A percentile compares a stretch with the other conserved stretches of the same genome.
These are phyloP conservation scores for Komagataella pseudopastoris DNA, from an alignment of 805 yeast species.

Conservation along the genomic window DNA sequence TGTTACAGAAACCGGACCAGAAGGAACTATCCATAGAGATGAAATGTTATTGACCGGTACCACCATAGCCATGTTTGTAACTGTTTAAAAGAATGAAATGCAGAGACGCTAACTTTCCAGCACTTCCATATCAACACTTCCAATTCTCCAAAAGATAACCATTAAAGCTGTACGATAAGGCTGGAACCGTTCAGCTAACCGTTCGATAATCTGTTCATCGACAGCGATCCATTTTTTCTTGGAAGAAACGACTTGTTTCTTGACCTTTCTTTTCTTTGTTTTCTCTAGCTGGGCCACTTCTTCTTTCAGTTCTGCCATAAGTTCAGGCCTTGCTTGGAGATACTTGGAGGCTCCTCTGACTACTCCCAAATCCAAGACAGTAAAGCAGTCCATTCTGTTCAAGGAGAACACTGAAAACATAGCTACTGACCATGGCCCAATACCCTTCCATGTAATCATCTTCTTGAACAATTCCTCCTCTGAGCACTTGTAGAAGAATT, in stretches of 20 bases:
- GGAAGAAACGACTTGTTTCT: constrained; percentile 17
- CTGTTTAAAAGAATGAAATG: constrained; percentile 13
- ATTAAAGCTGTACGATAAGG: constrained; percentile 62
- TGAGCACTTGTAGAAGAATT: constrained; percentile 21
- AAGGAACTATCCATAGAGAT: constrained; percentile 32
- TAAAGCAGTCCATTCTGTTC: constrained; percentile 54
- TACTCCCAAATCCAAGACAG: constrained; percentile 71
- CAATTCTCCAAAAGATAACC: constrained; percentile 62
- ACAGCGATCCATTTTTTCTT: constrained; percentile 49
- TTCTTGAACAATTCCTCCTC: constrained; percentile 34
- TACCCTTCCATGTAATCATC: constrained; percentile 45
- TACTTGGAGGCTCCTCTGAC: constrained; percentile 70
- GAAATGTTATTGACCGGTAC: constrained; percentile 62
- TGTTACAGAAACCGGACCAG: constrained; percentile 46
- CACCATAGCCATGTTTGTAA: constrained; percentile 45
- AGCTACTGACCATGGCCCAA: constrained; percentile 80
- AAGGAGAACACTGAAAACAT: constrained; percentile 74
- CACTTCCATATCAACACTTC: constrained; percentile 42
- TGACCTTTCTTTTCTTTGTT: constrained; percentile 23
- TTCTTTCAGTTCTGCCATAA: constrained; percentile 29
- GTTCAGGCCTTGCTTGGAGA: constrained; percentile 35
- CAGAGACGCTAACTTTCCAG: constrained; percentile 11
- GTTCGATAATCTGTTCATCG: constrained; percentile 43
- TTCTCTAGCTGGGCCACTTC: constrained; percentile 20
- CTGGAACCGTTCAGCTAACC: constrained; percentile 39